Evolutionary conservation across 2,329 filamentous ascomycete species (phyloP).

Genomic region (Cryphonectria carpinicola): DNA sequence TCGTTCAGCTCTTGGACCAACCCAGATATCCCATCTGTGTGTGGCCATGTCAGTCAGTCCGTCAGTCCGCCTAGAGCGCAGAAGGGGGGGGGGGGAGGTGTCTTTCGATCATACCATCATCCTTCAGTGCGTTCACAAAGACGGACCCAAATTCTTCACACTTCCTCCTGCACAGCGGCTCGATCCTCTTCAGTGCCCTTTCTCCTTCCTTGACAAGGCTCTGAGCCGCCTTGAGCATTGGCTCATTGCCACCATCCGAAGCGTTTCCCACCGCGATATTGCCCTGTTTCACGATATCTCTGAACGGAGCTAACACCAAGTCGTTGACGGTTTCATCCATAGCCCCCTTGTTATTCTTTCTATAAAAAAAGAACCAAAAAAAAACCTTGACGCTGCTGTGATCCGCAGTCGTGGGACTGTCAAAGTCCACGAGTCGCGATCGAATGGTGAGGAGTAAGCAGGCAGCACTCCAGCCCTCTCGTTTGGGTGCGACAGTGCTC

Average conservation of each 20-base stretch:
- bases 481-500: background rate
- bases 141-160: constrained; percentile 52
- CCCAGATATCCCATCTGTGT: constrained; percentile 53
- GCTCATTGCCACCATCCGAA: constrained; percentile 40
- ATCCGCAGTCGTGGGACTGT: background rate
- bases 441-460: background rate
- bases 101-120: constrained; percentile 50
- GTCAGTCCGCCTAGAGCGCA: constrained; percentile 17
- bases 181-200: constrained; percentile 49
- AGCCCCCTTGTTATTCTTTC: background rate
- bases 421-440: background rate
- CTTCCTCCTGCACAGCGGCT: constrained; percentile 54
- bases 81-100: background rate
- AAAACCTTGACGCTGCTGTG: background rate
- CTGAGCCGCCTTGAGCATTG: constrained; percentile 54
- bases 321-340: constrained; percentile 20
- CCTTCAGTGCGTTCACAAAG: constrained; percentile 57
- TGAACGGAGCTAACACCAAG: constrained; percentile 23
- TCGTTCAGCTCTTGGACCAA: constrained; percentile 53
- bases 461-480: background rate
- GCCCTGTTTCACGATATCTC: constrained; percentile 22
- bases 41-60: background rate
- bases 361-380: too few relatives aligned
- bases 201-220: constrained; percentile 43
- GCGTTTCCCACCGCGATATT: constrained; percentile 41